These are phyloP conservation scores for Aspergillus nidulans DNA, from an alignment of 495 filamentous ascomycete genomes.

Conservation along the genomic window DNA sequence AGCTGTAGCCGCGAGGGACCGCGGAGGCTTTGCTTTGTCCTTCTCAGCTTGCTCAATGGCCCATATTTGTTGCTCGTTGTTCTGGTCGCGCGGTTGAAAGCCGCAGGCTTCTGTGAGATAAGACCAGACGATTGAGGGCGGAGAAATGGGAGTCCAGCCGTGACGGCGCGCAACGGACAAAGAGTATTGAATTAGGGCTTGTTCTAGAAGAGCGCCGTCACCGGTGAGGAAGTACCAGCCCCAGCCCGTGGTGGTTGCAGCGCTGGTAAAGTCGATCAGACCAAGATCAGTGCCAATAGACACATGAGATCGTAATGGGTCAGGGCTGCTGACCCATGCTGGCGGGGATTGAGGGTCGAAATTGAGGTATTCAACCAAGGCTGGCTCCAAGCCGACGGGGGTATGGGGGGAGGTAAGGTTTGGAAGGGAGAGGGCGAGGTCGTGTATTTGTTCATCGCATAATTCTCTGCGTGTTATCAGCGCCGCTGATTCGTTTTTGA, in stretches of 20 bases:
- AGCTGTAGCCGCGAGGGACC: conserved; percentile 78
- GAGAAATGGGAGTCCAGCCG: conserved; percentile 72
- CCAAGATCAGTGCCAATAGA: conserved; percentile 76
- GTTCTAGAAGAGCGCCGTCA: conserved; percentile 85
- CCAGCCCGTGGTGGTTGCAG: conserved; percentile 79
- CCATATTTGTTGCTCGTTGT: conserved; percentile 91
- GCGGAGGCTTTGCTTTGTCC: conserved; percentile 56
- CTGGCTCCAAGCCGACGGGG: conserved; percentile 61
- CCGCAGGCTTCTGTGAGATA: conserved; percentile 88
- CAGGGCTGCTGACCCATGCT: conserved; percentile 43
- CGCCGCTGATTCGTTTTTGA: conserved; percentile 61
- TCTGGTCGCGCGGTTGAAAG: conserved; percentile 86
- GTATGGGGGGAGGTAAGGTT: conserved; percentile 78
- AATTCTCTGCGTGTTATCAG: conserved; percentile 57
- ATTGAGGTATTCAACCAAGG: conserved; percentile 68
- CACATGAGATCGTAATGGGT: conserved; percentile 62
- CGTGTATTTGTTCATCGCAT: conserved; percentile 63
- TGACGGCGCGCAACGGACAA: conserved; percentile 60
- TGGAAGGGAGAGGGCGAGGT: conserved; percentile 73
- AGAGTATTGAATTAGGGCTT: conserved; percentile 85
- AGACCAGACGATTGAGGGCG: conserved; percentile 86
- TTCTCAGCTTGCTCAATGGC: conserved; percentile 62
- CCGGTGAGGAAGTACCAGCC: conserved; percentile 94
- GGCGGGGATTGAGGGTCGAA: conserved; percentile 56
- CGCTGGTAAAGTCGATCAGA: conserved; percentile 79